Evolutionary conservation across 441 rosid species (phyloP).

Genomic region (Pelargonium fulgidum): DNA sequence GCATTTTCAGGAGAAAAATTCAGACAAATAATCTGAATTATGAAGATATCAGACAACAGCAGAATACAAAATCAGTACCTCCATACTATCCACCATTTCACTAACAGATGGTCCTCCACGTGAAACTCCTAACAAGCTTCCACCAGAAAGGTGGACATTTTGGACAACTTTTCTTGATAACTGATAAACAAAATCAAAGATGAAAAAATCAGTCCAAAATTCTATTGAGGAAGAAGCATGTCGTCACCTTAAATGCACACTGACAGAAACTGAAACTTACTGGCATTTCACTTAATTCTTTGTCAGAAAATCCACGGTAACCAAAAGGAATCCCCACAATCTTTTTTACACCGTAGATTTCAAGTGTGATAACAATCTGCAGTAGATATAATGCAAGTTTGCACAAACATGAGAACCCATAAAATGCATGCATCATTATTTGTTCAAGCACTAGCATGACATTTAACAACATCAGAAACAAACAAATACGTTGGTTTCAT

Average conservation of each 20-base stretch:
- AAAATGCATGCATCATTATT: not conserved
- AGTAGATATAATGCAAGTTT: conserved; percentile 19
- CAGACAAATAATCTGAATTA: no score
- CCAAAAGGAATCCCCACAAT: conserved; percentile 93
- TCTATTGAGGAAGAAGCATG: not conserved
- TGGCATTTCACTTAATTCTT: conserved; percentile 67
- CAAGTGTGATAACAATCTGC: conserved; percentile 95
- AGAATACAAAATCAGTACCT: conserved; percentile 39
- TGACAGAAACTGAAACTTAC: conserved; percentile 32
- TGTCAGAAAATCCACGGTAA: conserved; percentile 76
- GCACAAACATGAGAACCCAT: not conserved
- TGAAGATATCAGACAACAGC: not conserved
- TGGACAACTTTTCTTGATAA: conserved; percentile 89
- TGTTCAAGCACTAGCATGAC: conserved; percentile 11
- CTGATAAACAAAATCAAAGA: conserved; percentile 35
- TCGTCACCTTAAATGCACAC: not conserved
- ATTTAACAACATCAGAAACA: not conserved
- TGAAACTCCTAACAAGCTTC: conserved; percentile 96
- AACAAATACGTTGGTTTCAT: not conserved
- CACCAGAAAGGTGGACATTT: conserved; percentile 91
- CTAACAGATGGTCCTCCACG: conserved; percentile 81
- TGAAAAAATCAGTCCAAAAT: conserved; percentile 5
- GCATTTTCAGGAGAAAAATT: conserved; percentile 13
- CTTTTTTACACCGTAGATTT: conserved; percentile 92
- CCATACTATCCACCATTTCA: conserved; percentile 71